phyloP scores from a whole-genome alignment of 345 rosid species.

The Euclidium syriacum region DNA sequence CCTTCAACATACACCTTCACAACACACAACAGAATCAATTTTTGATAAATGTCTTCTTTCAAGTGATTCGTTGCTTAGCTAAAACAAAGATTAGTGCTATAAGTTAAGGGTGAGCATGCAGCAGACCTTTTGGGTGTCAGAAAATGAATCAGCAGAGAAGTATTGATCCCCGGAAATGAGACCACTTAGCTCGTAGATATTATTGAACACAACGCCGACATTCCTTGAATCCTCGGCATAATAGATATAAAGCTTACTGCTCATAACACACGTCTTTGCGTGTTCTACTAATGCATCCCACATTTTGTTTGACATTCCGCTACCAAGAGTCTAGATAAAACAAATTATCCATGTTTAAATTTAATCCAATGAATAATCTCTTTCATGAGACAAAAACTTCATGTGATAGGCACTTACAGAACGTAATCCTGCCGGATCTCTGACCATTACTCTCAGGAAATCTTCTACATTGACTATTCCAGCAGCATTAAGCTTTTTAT shows the following conservation, averaged over 20 bases:
- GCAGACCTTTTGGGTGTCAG: slow-evolving; percentile 85
- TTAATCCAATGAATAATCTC: neutral
- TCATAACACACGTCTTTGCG: slow-evolving; percentile 88
- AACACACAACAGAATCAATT: neutral
- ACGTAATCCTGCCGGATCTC: slow-evolving; percentile 69
- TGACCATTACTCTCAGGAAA: slow-evolving; percentile 69
- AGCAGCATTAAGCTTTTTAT: slow-evolving; percentile 56
- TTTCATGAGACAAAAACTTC: slow-evolving; percentile 13
- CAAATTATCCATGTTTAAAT: slow-evolving; percentile 23
- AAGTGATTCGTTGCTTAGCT: slow-evolving; percentile 1
- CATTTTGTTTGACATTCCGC: slow-evolving; percentile 99
- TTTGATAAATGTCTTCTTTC: neutral
- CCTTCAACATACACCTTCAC: slow-evolving; percentile 81
- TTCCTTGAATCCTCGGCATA: slow-evolving; percentile 78
- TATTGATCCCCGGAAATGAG: slow-evolving; percentile 87
- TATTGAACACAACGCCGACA: slow-evolving; percentile 78
- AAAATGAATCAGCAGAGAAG: slow-evolving; percentile 68
- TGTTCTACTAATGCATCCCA: slow-evolving; percentile 97
- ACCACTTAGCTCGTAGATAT: slow-evolving; percentile 79
- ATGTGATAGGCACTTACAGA: slow-evolving; percentile 47
- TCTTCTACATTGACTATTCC: slow-evolving; percentile 69
- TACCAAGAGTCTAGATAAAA: slow-evolving; percentile 74
- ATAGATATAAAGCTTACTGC: slow-evolving; percentile 78
- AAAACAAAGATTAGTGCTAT: slow-evolving; percentile 3
- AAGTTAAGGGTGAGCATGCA: slow-evolving; percentile 5